Conservation (phyloP, 352 stramenopile genomes). For the Globisporangium yorkense region DNA sequence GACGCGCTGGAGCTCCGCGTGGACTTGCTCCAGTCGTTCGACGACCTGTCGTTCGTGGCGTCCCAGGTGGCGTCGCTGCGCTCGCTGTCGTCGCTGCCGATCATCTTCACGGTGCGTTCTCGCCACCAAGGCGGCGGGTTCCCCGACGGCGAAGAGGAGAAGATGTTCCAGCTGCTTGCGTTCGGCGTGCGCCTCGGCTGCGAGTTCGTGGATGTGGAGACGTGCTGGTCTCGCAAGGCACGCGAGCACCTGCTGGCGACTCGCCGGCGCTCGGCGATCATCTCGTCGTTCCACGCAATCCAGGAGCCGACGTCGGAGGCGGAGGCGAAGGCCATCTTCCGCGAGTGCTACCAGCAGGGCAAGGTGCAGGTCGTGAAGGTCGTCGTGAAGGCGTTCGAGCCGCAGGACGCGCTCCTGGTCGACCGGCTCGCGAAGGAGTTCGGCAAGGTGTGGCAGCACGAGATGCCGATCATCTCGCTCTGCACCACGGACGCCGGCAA, state of each 20-base stretch:
- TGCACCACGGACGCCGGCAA: constrained; percentile 91
- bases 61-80: constrained; percentile 72
- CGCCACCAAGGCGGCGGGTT: constrained; percentile 92
- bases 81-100: constrained; percentile 87
- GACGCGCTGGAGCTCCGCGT: constrained; percentile 96
- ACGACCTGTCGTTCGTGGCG: constrained; percentile 58
- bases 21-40: constrained; percentile 79
- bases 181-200: constrained; percentile 91
- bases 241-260: constrained; percentile 38
- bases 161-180: constrained; percentile 84
- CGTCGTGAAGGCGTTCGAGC: constrained; percentile 77
- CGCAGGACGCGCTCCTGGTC: constrained; percentile 86
- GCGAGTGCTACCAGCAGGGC: constrained; percentile 59
- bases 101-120: constrained; percentile 97
- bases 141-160: constrained; percentile 85
- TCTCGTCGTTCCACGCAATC: constrained; percentile 76
- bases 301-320: constrained; percentile 41
- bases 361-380: constrained; percentile 90
- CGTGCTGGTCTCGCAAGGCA: constrained; percentile 74
- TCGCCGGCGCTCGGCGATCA: constrained; percentile 48
- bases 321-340: constrained; percentile 50
- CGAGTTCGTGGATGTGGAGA: constrained; percentile 97
- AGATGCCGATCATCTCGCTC: constrained; percentile 93
- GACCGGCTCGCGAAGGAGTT: constrained; percentile 60
- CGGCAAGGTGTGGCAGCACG: constrained; percentile 36